phyloP scores from a whole-genome alignment of 441 rosid genomes.

The Dalechampia spathulata region DNA sequence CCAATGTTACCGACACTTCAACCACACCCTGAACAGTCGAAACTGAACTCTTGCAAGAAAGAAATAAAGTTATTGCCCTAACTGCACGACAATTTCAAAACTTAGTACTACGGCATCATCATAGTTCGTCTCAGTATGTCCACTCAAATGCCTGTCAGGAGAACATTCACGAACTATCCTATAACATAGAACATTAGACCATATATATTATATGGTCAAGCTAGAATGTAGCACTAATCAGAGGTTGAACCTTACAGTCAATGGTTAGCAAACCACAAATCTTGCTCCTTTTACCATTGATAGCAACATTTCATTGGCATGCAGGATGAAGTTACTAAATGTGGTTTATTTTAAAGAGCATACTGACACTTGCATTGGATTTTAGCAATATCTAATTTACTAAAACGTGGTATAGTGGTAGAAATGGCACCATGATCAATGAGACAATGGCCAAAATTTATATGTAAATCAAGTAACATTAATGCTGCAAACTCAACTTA shows the following conservation, averaged over 20 bases:
- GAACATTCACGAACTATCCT: too few relatives aligned
- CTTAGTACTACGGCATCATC: too few relatives aligned
- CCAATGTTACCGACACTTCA: too few relatives aligned
- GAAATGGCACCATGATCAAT: slow-evolving; percentile 1
- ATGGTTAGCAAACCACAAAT: background rate
- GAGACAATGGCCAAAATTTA: slow-evolving; percentile 15
- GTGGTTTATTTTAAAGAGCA: too few relatives aligned
- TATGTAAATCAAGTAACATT: slow-evolving; percentile 28
- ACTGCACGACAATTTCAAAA: background rate
- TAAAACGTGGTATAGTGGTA: slow-evolving; percentile 4
- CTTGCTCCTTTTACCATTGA: background rate
- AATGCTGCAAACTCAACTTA: slow-evolving; percentile 35
- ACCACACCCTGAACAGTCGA: too few relatives aligned
- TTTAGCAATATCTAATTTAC: background rate
- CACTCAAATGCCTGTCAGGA: background rate
- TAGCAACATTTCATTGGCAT: background rate
- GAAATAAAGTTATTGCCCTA: background rate
- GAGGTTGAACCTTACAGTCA: too few relatives aligned
- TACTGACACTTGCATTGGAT: too few relatives aligned
- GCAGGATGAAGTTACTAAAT: background rate
- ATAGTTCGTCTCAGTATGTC: background rate
- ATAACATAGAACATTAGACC: too few relatives aligned
- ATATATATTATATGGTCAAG: too few relatives aligned
- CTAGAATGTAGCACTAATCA: too few relatives aligned
- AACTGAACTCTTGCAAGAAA: background rate